Evolutionary conservation across 768 basidiomycete species (phyloP), one percentile per base, ranked within the genome.

Genomic region (Agrocybe chaxingu): DNA sequence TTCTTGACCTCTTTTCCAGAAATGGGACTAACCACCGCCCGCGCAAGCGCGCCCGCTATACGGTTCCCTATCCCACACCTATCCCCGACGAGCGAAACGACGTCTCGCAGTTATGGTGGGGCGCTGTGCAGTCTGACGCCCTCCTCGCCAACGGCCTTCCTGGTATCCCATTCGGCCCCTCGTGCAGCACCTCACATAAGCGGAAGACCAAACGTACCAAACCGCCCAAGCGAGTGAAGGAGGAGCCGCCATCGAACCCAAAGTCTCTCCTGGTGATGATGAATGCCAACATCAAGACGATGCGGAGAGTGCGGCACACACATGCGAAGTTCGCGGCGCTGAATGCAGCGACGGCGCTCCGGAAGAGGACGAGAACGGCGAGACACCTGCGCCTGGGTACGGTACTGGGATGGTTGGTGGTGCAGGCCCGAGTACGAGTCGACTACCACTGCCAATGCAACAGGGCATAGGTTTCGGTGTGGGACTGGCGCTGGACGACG

Each of bases 221-320:
- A 51, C 40, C 41, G 37, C 13, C 43, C 38, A 19, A 45, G 42
- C 41, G 57, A 55, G 40, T 13, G 38, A 45, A 53, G 52, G 24
- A 54, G 49, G 52, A 56, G 32, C 55, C 51, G 38, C 49, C 56
- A 7, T 54, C 60, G n/a, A 62, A 68, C 19, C 63, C 73, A 1
- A 78, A 74, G 50, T 76, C 84, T 1, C 66, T 92, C 13, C 70
- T 90, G n/a, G 69, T 68, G 11, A 58, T 84, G 47, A 90, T 92
- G 84, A 90, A 87, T 62, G 72, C 71, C 45, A 92, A 92, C 60
- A 81, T 92, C 50, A 80, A 76, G 56, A 87, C 87, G 2, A 77
- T 92, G 70, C 81, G 84, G 51, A 78, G 85, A 19, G 77, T 92
- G 30, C 74, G 88, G 47, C 78, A 80, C 54, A 89, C 85, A 0